A percentile compares a stretch with the other conserved stretches of the same genome.
These are phyloP conservation scores for Narthecium ossifragum DNA, from an alignment of 106 monocot genomes.

Conservation along the genomic window DNA sequence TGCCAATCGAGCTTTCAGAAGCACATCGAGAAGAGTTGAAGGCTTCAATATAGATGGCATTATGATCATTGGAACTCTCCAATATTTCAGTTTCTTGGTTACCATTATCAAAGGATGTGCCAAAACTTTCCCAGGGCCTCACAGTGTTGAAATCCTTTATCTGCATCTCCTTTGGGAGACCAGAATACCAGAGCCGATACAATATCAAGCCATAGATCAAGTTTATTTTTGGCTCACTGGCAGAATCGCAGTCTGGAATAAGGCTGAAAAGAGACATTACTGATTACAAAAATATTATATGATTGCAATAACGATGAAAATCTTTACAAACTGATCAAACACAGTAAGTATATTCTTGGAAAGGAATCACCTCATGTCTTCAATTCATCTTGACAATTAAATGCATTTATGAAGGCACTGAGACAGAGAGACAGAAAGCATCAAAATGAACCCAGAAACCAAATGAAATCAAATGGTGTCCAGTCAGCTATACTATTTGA, in stretches of 20 bases:
- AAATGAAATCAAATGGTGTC: no score
- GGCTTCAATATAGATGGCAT: constrained; percentile 26
- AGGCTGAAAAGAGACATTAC: constrained; percentile 53
- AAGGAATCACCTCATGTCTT: no score
- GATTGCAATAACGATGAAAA: no score
- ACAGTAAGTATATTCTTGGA: no score
- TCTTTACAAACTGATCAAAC: no score
- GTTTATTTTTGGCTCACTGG: constrained; percentile 41
- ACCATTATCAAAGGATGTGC: constrained; percentile 7
- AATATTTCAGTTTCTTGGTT: constrained; percentile 16
- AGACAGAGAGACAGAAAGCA: no score
- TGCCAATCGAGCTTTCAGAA: constrained; percentile 64
- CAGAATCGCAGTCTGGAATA: constrained; percentile 24
- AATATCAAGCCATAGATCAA: constrained; percentile 62
- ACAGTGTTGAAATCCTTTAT: constrained; percentile 29
- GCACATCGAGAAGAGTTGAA: constrained; percentile 14
- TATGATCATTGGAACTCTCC: constrained; percentile 42
- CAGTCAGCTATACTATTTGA: no score
- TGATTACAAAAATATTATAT: no score
- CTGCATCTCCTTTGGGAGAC: constrained; percentile 49
- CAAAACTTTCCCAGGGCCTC: constrained; percentile 5
- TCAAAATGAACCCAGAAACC: no score
- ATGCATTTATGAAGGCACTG: no score
- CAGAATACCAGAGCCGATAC: constrained; percentile 66
- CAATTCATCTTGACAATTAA: no score